Base-by-base conservation (phyloP, 2,329 filamentous ascomycete genomes). In the Pseudogymnoascus sp. region DNA sequence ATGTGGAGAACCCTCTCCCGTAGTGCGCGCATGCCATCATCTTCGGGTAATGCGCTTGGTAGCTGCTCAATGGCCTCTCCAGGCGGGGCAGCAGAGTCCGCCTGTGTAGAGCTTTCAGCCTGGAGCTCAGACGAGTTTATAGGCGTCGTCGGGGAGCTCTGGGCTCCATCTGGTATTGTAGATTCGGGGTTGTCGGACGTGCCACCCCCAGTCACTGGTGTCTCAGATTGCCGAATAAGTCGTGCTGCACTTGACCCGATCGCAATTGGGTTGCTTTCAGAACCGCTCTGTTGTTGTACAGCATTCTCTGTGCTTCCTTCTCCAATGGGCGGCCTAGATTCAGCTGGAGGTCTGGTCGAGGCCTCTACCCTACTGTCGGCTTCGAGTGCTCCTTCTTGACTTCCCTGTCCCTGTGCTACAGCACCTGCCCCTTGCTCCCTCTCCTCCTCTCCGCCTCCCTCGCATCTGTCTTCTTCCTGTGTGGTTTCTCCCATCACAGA, bases 1-100 rank as follows among this genome's bases (percentile, higher is more conserved):
- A 93, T 88, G 21, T 78, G 79, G 64, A 88, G 81, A 67, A 95
- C 91, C 66, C 84, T 84, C 67, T 78, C 80, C 69, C 90, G 81
- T 69, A 93, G 74, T 62, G 77, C 75, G 17, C 82, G 79, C 87
- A 91, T 93, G 50, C 90, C 90, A 78, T 95, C 90, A 71, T 93
- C 88, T 71, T 88, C 90, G 1, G 90, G 89, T 11, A 74, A 63
- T 13, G 71, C 70, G 35, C 64, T 66, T 44, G 67, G 68, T 19
- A 68, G 67, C 3, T 67, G 65, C 23, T 23, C 50, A 33, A 29
- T 33, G 10, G 29, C 29, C 10, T 33, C n/a, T 4, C 17, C n/a
- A 9, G 29, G 3, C 29, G 50, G 26, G 9, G 9, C 10, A 56
- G 26, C 29, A 33, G 50, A 13, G 10, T 15, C n/a, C 9, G 9